Evolutionary conservation across 164 flowering plant species (phyloP).

Genomic region (Chimonanthus salicifolius): DNA sequence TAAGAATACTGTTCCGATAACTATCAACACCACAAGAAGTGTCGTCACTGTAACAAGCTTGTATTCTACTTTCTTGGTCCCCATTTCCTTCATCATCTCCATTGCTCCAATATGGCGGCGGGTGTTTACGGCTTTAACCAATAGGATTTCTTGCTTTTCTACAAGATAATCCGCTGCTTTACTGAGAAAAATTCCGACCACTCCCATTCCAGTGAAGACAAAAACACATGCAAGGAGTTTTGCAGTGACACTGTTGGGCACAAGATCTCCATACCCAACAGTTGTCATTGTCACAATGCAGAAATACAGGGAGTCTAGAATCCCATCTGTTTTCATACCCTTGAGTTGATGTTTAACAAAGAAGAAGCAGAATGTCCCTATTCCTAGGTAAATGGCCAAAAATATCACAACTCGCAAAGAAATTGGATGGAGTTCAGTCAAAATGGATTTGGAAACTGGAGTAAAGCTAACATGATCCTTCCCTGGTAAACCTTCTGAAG

Average conservation of each 20-base stretch:
- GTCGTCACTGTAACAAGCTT: constrained; percentile 27
- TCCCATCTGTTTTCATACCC: constrained; percentile 62
- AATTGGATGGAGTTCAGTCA: constrained; percentile 37
- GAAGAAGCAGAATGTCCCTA: constrained; percentile 58
- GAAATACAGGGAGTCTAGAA: constrained; percentile 73
- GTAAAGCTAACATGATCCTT: constrained; percentile 3
- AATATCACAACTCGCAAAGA: constrained; percentile 30
- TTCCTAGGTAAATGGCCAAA: constrained; percentile 44
- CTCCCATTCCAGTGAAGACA: constrained; percentile 76
- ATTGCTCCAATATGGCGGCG: constrained; percentile 20
- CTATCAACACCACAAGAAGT: constrained; percentile 38
- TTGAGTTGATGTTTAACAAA: constrained; percentile 43
- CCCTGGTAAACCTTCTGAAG: constrained; percentile 25
- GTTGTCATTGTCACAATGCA: constrained; percentile 91
- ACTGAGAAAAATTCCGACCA: constrained; percentile 57
- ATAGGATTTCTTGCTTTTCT: constrained; percentile 57
- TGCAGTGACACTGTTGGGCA: constrained; percentile 44
- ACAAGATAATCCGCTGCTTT: constrained; percentile 71
- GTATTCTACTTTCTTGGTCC: constrained; percentile 42
- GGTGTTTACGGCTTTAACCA: constrained; percentile 48
- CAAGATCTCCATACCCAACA: constrained; percentile 89
- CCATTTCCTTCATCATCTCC: constrained; percentile 45
- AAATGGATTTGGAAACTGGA: constrained; percentile 26
- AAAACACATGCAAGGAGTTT: constrained; percentile 69
- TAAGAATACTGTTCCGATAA: constrained; percentile 49